These are phyloP conservation scores for Ananas comosus DNA, from an alignment of 176 grass and related monocot genomes.

Conservation along the genomic window DNA sequence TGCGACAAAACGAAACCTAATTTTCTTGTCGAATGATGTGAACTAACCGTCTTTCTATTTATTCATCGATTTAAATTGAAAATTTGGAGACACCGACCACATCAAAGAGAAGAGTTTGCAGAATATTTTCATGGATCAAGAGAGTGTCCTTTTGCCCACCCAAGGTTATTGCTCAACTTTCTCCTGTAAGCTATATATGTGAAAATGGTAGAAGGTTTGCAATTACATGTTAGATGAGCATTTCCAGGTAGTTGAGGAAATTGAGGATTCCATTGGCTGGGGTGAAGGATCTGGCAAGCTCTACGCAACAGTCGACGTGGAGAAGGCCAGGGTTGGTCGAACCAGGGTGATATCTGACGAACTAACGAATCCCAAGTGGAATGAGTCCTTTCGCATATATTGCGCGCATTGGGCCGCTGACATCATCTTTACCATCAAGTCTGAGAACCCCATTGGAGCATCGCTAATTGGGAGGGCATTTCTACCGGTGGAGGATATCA, in stretches of 20 bases:
- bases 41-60: background rate
- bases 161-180: conserved; percentile 29
- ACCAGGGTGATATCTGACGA: conserved; percentile 30
- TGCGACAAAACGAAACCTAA: background rate
- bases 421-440: conserved; percentile 82
- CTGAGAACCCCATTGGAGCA: conserved; percentile 42
- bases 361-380: conserved; percentile 24
- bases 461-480: conserved; percentile 70
- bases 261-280: conserved; percentile 19
- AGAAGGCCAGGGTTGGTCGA: conserved; percentile 67
- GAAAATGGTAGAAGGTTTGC: background rate
- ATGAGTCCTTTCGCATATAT: conserved; percentile 74
- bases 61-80: background rate
- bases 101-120: conserved; percentile 24
- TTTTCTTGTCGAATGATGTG: background rate
- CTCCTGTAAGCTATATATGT: background rate
- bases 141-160: conserved; percentile 45
- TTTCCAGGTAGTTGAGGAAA: background rate
- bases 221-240: background rate
- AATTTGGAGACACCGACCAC: conserved; percentile 2
- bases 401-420: conserved; percentile 61
- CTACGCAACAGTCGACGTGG: conserved; percentile 82
- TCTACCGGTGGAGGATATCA: conserved; percentile 25
- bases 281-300: conserved; percentile 25
- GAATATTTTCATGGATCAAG: conserved; percentile 56